Conservation (phyloP, 2,329 filamentous ascomycete genomes). For the Hypocrella siamensis region DNA sequence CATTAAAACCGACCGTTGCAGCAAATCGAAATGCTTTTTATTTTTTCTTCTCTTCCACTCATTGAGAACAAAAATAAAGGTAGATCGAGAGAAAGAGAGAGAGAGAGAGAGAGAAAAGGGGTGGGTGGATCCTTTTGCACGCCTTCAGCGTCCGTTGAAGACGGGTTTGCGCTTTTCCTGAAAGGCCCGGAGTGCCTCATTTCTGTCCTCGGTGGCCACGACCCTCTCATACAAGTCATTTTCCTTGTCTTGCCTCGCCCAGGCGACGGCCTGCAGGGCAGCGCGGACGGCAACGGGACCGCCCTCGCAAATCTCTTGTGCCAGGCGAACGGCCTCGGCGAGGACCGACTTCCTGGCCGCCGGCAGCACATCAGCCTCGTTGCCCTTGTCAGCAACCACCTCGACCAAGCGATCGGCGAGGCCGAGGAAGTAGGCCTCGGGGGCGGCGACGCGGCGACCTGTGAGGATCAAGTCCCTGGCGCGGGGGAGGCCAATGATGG, state of each 20-base stretch:
- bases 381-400: conserved; percentile 40
- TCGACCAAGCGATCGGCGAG: conserved; percentile 84
- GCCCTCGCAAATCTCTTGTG: conserved; percentile 75
- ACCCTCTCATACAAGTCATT: conserved; percentile 77
- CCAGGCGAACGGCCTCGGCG: conserved; percentile 61
- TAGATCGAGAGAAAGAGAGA: too few species aligned
- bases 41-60: neutral
- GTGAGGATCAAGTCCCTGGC: conserved; percentile 88
- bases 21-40: too few species aligned
- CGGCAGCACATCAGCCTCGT: conserved; percentile 29
- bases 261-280: conserved; percentile 61
- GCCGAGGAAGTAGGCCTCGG: conserved; percentile 84
- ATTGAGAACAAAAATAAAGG: too few species aligned
- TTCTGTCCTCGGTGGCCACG: conserved; percentile 67
- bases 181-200: conserved; percentile 82
- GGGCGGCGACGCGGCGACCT: conserved; percentile 64
- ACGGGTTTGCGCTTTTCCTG: conserved; percentile 44
- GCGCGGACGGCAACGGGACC: conserved; percentile 72
- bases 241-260: conserved; percentile 62
- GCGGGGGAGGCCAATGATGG: conserved; percentile 60
- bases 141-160: conserved; percentile 34
- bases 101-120: too few species aligned
- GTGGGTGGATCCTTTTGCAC: neutral
- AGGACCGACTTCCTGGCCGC: conserved; percentile 53
- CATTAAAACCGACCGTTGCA: too few species aligned